Percentiles rank a stretch among this genome's conserved stretches.
Evolutionary conservation across 352 stramenopile genomes (phyloP).

Genomic region (Pythium insidiosum): DNA sequence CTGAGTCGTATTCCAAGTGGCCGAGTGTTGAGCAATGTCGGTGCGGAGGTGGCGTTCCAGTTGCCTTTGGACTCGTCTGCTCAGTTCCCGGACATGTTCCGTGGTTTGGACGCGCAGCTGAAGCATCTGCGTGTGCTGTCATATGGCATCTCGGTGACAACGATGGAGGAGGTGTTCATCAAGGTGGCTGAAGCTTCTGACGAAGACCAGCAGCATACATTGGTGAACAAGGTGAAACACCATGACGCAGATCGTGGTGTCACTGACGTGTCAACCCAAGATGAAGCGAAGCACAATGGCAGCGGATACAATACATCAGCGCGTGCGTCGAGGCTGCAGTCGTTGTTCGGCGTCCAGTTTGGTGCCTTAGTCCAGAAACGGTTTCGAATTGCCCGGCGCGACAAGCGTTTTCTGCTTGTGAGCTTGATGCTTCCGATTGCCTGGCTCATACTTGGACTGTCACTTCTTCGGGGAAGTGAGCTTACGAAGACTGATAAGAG

Average conservation of each 20-base stretch:
- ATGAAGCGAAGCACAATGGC: no score
- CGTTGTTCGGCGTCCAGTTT: no score
- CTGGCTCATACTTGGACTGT: slow-evolving; percentile 44
- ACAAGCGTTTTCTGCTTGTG: slow-evolving; percentile 53
- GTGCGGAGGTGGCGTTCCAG: slow-evolving; percentile 62
- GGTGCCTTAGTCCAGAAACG: no score
- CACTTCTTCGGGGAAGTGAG: slow-evolving; percentile 26
- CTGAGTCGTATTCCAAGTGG: slow-evolving; percentile 24
- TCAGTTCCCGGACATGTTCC: slow-evolving; percentile 56
- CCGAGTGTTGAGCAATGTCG: slow-evolving; percentile 53
- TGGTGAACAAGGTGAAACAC: slow-evolving; percentile 13
- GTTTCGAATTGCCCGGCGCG: slow-evolving; percentile 46
- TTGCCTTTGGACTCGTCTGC: slow-evolving; percentile 37
- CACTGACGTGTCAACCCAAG: slow-evolving; percentile 1
- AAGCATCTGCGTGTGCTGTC: slow-evolving; percentile 30
- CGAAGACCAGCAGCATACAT: slow-evolving; percentile 15
- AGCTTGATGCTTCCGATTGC: slow-evolving; percentile 44
- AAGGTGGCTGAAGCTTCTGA: slow-evolving; percentile 30
- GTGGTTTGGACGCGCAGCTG: slow-evolving; percentile 37
- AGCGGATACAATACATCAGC: no score
- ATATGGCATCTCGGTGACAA: slow-evolving; percentile 94
- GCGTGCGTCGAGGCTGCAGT: no score
- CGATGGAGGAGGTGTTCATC: slow-evolving; percentile 96
- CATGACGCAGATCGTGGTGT: neutral
- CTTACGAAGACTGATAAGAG: slow-evolving; percentile 33